Base-by-base conservation (phyloP, 2,329 filamentous ascomycete species). In the Uncinocarpus reesii region DNA sequence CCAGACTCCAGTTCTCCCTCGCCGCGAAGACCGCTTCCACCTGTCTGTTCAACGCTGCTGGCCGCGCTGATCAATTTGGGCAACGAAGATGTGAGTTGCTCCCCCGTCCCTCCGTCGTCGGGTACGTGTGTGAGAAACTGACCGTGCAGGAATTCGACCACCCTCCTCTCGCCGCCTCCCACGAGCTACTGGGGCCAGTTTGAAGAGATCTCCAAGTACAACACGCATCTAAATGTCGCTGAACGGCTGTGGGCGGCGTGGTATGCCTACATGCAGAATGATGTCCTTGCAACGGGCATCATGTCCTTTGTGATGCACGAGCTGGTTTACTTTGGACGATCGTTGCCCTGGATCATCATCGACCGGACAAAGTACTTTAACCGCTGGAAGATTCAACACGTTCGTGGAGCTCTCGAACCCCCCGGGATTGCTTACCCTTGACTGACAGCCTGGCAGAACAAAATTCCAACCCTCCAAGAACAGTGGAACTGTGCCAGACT, bases 241-340 rank as follows among this genome's bases (percentile, higher is more conserved):
- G 92, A 98, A 76, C 82, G 83, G 63, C 75, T 95, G 57, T 98
- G 92, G 92, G 84, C 86, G 69, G 81, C 88, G 34, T 96, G 88
- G 90, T 98, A 98, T 67, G 79, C 90, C 13, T 98, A 82, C 77
- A 95, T 96, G 84, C 86, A 94, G 67, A 98, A 98, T 67, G 92
- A 98, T 71, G 83, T 85, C 47, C 81, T 98, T 53, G 92, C 92
- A 51, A 98, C 92, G 2, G 92, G 92, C 52, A 92, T 98, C 72
- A 84, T 96, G 85, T 95, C 88, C 60, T 98, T 98, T 67, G 70
- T 83, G 57, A 86, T 96, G 79, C 92, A 98, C 74, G 92, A 98
- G 70, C 48, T 80, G 34, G 78, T 98, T 61, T 98, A 98, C 75
- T 98, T 96, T 62, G 92, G 92, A 59, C 82, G 92, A 57, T 84